These are phyloP conservation scores for Bimuria novae-zelandiae DNA, from an alignment of 2,329 filamentous ascomycete genomes.

Conservation along the genomic window DNA sequence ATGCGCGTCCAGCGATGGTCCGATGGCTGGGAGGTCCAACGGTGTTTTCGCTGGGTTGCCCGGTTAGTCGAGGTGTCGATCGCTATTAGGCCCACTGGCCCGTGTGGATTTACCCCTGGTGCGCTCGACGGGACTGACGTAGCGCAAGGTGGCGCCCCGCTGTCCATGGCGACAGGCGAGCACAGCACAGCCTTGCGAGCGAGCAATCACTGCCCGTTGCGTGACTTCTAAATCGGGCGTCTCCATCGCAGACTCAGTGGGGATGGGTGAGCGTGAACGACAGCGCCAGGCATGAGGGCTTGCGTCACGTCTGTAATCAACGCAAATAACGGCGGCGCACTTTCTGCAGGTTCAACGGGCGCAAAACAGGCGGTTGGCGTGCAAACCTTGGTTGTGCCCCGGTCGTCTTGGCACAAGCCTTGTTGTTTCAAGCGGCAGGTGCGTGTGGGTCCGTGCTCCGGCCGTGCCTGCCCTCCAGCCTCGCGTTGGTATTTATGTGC, in stretches of 20 bases:
- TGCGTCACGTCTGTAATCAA: neutral
- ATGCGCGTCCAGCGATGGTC: constrained; percentile 2
- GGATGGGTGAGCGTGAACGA: no score
- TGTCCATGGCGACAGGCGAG: neutral
- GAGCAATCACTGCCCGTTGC: constrained; percentile 1
- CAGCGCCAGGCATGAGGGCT: neutral
- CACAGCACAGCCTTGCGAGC: neutral
- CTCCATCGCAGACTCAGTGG: neutral
- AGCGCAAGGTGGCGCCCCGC: constrained; percentile 5
- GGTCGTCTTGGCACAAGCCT: constrained; percentile 5
- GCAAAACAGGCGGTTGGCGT: constrained; percentile 2
- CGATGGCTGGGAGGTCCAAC: neutral
- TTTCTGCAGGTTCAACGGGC: neutral
- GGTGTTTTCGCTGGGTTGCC: no score
- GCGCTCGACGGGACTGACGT: constrained; percentile 2
- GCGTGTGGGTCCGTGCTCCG: constrained; percentile 3
- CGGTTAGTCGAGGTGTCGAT: no score
- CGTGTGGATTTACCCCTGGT: neutral
- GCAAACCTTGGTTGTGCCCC: neutral
- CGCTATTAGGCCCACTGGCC: neutral
- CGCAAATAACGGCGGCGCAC: neutral
- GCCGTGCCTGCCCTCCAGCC: constrained; percentile 5
- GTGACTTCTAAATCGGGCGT: neutral
- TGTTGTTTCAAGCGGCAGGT: constrained; percentile 8
- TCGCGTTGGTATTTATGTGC: constrained; percentile 3